A percentile compares a stretch with the other conserved stretches of the same genome.
Evolutionary conservation across 2,329 filamentous ascomycete genomes (phyloP).

Genomic region (Monilinia laxa): DNA sequence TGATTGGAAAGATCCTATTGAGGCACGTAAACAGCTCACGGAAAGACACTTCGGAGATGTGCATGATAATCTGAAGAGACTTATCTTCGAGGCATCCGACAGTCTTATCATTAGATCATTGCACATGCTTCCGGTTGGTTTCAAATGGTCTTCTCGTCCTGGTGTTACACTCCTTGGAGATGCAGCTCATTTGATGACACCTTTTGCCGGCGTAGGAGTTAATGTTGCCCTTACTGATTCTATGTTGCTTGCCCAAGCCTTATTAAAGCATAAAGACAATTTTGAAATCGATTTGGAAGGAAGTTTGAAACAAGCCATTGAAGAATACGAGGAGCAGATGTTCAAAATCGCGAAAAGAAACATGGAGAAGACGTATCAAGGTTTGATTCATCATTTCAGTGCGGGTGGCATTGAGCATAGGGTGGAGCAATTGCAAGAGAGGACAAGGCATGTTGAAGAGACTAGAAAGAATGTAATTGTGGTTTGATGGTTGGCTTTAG

Average conservation of each 20-base stretch:
- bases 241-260: constrained; percentile 43
- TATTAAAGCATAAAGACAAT: constrained; percentile 32
- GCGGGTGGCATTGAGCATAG: constrained; percentile 25
- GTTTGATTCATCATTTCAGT: constrained; percentile 31
- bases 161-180: constrained; percentile 52
- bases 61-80: constrained; percentile 29
- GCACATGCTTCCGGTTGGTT: constrained; percentile 41
- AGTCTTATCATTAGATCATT: constrained; percentile 29
- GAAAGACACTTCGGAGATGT: constrained; percentile 30
- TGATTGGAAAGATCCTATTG: constrained; percentile 27
- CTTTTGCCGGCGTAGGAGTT: constrained; percentile 50
- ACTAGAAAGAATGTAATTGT: background rate
- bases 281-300: constrained; percentile 12
- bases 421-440: background rate
- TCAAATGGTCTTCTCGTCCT: constrained; percentile 34
- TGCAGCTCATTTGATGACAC: constrained; percentile 51
- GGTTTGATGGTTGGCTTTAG: background rate
- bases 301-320: constrained; percentile 25
- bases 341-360: constrained; percentile 30
- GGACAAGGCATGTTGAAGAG: background rate
- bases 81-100: constrained; percentile 28
- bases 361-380: constrained; percentile 30
- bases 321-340: constrained; percentile 33
- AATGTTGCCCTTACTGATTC: constrained; percentile 50
- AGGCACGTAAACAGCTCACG: constrained; percentile 26